Conservation (phyloP, 2,329 filamentous ascomycete genomes). For the Ploettnerulaceae sp. region DNA sequence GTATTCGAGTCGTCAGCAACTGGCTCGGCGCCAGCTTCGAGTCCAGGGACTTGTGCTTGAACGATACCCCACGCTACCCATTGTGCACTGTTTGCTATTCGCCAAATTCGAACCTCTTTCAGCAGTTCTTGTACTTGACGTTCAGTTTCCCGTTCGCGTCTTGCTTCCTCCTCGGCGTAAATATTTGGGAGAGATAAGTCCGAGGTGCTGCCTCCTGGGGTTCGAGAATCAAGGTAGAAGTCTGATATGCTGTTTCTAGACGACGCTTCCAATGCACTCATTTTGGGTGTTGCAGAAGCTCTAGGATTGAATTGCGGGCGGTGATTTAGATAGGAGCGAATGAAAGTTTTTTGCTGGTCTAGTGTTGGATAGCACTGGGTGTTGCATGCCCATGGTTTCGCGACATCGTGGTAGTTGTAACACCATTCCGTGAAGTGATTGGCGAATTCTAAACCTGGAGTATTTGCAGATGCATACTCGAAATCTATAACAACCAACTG, state of each 20-base stretch:
- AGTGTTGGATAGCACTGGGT: conserved; percentile 66
- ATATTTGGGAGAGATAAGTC: conserved; percentile 24
- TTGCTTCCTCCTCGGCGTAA: conserved; percentile 53
- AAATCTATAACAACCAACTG: conserved; percentile 97
- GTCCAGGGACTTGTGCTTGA: conserved; percentile 79
- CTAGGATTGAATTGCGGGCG: conserved; percentile 58
- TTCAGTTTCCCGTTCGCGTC: conserved; percentile 60
- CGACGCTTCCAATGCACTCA: conserved; percentile 27
- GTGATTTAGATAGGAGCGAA: conserved; percentile 83
- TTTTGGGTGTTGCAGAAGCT: conserved; percentile 36
- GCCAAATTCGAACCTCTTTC: conserved; percentile 79
- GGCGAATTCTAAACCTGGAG: conserved; percentile 83
- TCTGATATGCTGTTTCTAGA: conserved; percentile 26
- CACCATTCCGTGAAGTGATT: conserved; percentile 99
- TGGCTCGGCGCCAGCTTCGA: conserved; percentile 34
- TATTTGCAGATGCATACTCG: conserved; percentile 90
- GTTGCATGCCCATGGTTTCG: conserved; percentile 62
- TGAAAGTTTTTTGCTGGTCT: conserved; percentile 79
- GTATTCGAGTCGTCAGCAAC: conserved; percentile 6
- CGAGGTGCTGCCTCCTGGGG: conserved; percentile 49
- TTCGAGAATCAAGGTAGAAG: conserved; percentile 79
- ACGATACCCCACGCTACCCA: conserved; percentile 98
- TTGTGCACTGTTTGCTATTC: conserved; percentile 77
- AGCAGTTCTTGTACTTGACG: conserved; percentile 64
- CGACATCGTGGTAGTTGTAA: conserved; percentile 87